Evolutionary conservation across 2,329 filamentous ascomycete genomes (phyloP).

Genomic region (Claviceps capensis): DNA sequence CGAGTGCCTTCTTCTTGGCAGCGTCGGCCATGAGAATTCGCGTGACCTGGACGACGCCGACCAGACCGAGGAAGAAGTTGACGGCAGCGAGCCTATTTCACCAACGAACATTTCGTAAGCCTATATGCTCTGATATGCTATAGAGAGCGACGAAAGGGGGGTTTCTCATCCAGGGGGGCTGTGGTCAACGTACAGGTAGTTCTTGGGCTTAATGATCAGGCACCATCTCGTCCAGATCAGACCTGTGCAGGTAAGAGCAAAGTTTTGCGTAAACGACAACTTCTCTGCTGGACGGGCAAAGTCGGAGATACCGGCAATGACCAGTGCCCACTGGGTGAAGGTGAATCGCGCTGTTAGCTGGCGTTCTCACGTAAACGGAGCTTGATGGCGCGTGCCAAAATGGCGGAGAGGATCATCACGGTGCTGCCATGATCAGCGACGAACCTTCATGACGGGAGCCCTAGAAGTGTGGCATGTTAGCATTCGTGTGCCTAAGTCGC

Average conservation of each 20-base stretch:
- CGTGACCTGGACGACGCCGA: conserved; percentile 68
- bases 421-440: conserved; percentile 6
- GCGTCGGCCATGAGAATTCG: conserved; percentile 59
- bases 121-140: not conserved
- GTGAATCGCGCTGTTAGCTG: conserved; percentile 6
- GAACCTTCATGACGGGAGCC: conserved; percentile 80
- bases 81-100: conserved; percentile 67
- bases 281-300: conserved; percentile 83
- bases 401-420: not conserved
- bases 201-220: conserved; percentile 88
- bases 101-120: too few relatives aligned
- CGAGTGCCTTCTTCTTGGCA: conserved; percentile 38
- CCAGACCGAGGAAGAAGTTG: conserved; percentile 92
- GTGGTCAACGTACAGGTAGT: conserved; percentile 55
- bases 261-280: conserved; percentile 87
- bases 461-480: conserved; percentile 26
- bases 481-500: not conserved
- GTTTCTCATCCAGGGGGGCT: not conserved
- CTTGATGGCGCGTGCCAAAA: not conserved
- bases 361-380: not conserved
- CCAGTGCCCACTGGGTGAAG: conserved; percentile 64
- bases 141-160: not conserved
- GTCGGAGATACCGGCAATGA: conserved; percentile 84
- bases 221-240: conserved; percentile 99
- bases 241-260: conserved; percentile 77